Percentiles rank a stretch among this genome's conserved stretches.
These are phyloP conservation scores for Euphorbia tirucalli DNA, from an alignment of 345 rosid genomes.

Conservation along the genomic window DNA sequence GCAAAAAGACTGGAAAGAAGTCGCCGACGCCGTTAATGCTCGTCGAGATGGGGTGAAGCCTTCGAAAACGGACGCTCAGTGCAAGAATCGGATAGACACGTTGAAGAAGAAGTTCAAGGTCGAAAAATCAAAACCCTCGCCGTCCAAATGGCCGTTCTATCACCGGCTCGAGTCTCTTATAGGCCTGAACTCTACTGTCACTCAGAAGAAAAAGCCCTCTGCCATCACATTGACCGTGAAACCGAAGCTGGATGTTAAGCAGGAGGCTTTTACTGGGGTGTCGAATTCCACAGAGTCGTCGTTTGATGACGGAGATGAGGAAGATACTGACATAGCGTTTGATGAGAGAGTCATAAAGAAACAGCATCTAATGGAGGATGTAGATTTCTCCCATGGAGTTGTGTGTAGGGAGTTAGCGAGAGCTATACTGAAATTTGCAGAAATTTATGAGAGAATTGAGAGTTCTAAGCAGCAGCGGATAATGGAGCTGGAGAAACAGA, in stretches of 20 bases:
- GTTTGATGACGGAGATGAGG: constrained; percentile 4
- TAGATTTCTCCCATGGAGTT: constrained; percentile 19
- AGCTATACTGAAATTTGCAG: constrained; percentile 28
- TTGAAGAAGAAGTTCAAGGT: constrained; percentile 20
- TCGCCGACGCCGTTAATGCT: constrained; percentile 22
- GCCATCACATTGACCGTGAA: constrained; percentile 5
- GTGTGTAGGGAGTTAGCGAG: constrained; percentile 27
- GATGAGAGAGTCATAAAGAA: constrained; percentile 25
- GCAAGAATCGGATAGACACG: constrained; percentile 22
- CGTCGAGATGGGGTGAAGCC: constrained; percentile 13
- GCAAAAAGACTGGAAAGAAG: constrained; percentile 29
- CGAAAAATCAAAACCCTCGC: constrained; percentile 23
- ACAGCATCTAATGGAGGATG: constrained; percentile 25
- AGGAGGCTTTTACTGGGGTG: neutral
- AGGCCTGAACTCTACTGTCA: constrained; percentile 5
- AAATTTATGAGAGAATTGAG: constrained; percentile 27
- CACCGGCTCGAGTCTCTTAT: constrained; percentile 23
- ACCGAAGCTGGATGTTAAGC: constrained; percentile 4
- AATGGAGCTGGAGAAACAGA: constrained; percentile 33
- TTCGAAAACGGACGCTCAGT: constrained; percentile 16
- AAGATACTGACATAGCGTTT: constrained; percentile 14
- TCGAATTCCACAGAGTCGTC: constrained; percentile 11
- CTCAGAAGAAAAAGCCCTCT: neutral
- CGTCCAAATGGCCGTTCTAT: constrained; percentile 32
- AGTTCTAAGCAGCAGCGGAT: constrained; percentile 23